These are phyloP conservation scores for Cladosporium halotolerans DNA, from an alignment of 2,329 filamentous ascomycete genomes.

Conservation along the genomic window DNA sequence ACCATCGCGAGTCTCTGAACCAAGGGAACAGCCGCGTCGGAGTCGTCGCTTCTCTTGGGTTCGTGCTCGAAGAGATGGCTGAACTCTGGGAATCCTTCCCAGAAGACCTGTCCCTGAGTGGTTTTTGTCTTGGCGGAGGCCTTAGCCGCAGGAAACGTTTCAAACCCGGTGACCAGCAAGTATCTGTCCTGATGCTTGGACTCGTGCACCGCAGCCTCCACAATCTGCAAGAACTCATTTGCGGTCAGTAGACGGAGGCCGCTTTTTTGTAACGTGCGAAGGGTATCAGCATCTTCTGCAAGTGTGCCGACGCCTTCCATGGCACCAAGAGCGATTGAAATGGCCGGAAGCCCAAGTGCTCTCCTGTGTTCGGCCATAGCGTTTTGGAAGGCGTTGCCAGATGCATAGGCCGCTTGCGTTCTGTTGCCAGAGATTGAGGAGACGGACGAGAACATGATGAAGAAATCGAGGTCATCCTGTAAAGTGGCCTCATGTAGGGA, in stretches of 20 bases:
- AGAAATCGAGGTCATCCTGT: slow-evolving; percentile 24
- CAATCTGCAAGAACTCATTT: too few relatives aligned
- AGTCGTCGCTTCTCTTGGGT: not conserved
- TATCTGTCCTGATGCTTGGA: not conserved
- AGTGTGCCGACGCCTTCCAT: not conserved
- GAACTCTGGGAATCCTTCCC: too few relatives aligned
- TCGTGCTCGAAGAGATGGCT: not conserved
- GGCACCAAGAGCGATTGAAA: slow-evolving; percentile 26
- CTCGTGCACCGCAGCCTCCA: not conserved
- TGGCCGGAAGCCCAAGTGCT: slow-evolving; percentile 19
- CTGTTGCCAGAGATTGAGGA: slow-evolving; percentile 20
- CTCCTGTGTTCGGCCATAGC: slow-evolving; percentile 23
- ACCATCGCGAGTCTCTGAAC: not conserved
- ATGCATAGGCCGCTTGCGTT: slow-evolving; percentile 22
- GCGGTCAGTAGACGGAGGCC: too few relatives aligned
- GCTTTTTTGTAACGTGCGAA: not conserved
- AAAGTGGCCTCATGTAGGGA: slow-evolving; percentile 5
- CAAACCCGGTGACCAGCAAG: not conserved
- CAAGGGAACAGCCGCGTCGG: too few relatives aligned
- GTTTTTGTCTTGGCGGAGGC: too few relatives aligned
- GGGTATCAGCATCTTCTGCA: not conserved
- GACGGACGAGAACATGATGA: slow-evolving; percentile 24
- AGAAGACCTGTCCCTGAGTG: too few relatives aligned
- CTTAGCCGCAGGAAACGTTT: too few relatives aligned
- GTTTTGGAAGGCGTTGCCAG: slow-evolving; percentile 22